Conservation (phyloP, 305 asterid species). For the Fraxinus nigra region DNA sequence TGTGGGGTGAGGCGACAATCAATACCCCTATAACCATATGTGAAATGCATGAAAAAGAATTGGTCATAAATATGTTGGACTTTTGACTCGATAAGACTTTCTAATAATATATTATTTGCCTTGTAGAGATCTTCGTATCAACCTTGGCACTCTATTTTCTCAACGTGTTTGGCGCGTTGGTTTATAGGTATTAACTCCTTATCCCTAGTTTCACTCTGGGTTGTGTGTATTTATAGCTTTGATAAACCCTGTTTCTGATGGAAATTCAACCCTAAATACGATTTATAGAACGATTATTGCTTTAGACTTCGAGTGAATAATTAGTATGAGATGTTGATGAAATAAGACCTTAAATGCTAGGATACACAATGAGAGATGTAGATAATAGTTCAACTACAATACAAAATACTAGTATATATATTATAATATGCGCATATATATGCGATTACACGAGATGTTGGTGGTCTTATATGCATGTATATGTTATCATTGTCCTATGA, state of each 20-base stretch:
- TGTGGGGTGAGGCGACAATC: background rate
- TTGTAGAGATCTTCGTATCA: background rate
- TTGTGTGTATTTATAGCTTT: background rate
- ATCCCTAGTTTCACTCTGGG: background rate
- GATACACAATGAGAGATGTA: background rate
- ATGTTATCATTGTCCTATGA: background rate
- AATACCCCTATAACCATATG: background rate
- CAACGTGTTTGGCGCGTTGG: background rate
- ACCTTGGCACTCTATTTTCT: background rate
- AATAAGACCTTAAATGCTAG: background rate
- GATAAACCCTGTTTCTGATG: no score
- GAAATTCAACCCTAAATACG: background rate
- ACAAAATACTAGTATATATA: background rate
- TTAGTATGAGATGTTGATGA: background rate
- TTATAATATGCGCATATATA: background rate
- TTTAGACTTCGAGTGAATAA: background rate
- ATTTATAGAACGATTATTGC: background rate
- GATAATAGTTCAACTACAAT: background rate
- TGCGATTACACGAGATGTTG: background rate
- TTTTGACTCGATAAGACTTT: background rate
- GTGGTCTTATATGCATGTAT: background rate
- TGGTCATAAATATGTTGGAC: background rate
- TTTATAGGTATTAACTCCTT: background rate
- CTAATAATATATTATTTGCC: background rate
- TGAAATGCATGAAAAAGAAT: no score